A percentile compares a stretch with the other conserved stretches of the same genome.
phyloP scores from a whole-genome alignment of 2,329 filamentous ascomycete species.

The Alternaria consortialis region DNA sequence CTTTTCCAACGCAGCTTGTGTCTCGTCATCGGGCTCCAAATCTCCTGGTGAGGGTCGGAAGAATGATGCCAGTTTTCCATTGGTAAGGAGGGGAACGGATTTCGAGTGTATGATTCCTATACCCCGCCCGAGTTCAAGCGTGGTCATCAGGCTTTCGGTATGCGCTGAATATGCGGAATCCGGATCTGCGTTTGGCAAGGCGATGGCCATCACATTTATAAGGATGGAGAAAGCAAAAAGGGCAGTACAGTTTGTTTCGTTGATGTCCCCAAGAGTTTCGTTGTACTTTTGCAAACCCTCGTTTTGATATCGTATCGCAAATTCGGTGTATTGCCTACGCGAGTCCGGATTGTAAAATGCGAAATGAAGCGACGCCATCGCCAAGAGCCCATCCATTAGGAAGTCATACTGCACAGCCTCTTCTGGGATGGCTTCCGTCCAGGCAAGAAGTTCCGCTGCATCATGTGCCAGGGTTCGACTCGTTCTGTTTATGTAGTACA shows the following conservation, averaged over 20 bases:
- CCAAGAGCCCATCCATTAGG: conserved; percentile 19
- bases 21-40: not conserved
- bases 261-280: conserved; percentile 5
- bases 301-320: conserved; percentile 11
- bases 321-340: conserved; percentile 14
- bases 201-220: conserved; percentile 9
- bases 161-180: not conserved
- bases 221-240: conserved; percentile 15
- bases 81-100: not conserved
- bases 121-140: not conserved
- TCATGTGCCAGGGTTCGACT: conserved; percentile 7
- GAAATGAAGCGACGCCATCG: conserved; percentile 18
- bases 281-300: conserved; percentile 10
- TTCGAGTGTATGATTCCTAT: not conserved
- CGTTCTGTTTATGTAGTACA: not conserved
- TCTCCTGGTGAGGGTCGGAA: not conserved
- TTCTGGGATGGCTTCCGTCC: conserved; percentile 14
- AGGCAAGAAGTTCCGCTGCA: conserved; percentile 1
- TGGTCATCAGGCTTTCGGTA: not conserved
- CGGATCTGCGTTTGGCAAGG: conserved; percentile 9
- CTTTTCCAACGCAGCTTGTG: not conserved
- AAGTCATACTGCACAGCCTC: conserved; percentile 16
- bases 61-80: not conserved
- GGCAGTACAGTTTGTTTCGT: conserved; percentile 9
- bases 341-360: conserved; percentile 8